phyloP scores from a whole-genome alignment of 352 stramenopile genomes.

The Paralagenidium karlingii region DNA sequence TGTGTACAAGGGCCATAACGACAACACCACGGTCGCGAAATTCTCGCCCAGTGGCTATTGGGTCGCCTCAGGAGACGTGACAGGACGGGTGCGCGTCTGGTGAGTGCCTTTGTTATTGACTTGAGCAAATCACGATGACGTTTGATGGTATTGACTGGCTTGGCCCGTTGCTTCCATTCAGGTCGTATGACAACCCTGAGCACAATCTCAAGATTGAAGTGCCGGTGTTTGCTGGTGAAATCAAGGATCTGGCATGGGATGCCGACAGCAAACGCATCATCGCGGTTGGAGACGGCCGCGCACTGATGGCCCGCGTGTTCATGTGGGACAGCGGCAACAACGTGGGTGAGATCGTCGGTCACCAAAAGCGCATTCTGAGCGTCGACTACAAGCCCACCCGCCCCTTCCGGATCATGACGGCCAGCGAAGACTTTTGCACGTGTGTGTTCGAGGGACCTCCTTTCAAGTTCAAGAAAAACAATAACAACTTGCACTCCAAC shows the following conservation, averaged over 20 bases:
- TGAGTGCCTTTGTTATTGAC: slow-evolving; percentile 4
- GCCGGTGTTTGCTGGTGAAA: slow-evolving; percentile 75
- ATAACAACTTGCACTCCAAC: slow-evolving; percentile 89
- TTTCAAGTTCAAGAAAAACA: slow-evolving; percentile 92
- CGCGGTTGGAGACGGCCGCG: slow-evolving; percentile 74
- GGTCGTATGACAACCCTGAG: slow-evolving; percentile 93
- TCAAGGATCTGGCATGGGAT: slow-evolving; percentile 94
- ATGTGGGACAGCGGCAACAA: slow-evolving; percentile 96
- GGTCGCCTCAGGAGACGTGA: slow-evolving; percentile 84
- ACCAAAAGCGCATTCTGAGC: slow-evolving; percentile 89
- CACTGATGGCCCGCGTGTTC: slow-evolving; percentile 79
- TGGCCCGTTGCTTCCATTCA: slow-evolving; percentile 2
- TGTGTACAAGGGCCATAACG: slow-evolving; percentile 93
- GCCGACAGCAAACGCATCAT: slow-evolving; percentile 92
- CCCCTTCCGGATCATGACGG: slow-evolving; percentile 93
- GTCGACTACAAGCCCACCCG: slow-evolving; percentile 89
- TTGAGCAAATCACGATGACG: too few relatives aligned
- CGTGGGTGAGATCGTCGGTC: slow-evolving; percentile 89
- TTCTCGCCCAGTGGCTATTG: slow-evolving; percentile 94
- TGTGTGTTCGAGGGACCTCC: slow-evolving; percentile 93
- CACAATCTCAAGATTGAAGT: slow-evolving; percentile 93
- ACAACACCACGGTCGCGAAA: slow-evolving; percentile 84
- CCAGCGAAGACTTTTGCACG: slow-evolving; percentile 91
- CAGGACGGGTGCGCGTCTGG: slow-evolving; percentile 92
- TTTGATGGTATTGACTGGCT: not conserved